phyloP scores from a whole-genome alignment of 257 asterid species.

The Solanum okadae region DNA sequence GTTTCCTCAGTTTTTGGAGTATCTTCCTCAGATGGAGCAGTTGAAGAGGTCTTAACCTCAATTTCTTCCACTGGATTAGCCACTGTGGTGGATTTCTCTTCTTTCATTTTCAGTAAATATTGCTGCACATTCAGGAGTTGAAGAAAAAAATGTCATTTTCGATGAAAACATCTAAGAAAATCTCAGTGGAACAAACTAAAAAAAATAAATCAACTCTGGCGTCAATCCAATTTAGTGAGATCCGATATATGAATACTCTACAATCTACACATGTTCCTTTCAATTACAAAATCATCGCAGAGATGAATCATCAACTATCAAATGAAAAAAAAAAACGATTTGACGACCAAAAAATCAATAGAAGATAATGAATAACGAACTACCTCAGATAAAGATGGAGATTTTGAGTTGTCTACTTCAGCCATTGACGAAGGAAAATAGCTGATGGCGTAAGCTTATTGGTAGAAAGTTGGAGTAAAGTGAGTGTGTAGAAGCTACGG shows the following conservation, averaged over 20 bases:
- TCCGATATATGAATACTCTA: background rate
- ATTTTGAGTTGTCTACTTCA: constrained; percentile 34
- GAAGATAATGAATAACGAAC: background rate
- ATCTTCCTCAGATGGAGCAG: constrained; percentile 25
- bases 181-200: background rate
- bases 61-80: constrained; percentile 34
- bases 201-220: background rate
- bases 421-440: constrained; percentile 31
- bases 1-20: constrained; percentile 30
- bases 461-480: background rate
- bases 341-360: background rate
- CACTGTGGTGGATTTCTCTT: constrained; percentile 13
- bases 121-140: constrained; percentile 31
- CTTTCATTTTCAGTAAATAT: constrained; percentile 60
- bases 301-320: background rate
- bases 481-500: background rate
- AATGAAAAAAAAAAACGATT: background rate
- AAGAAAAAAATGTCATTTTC: background rate
- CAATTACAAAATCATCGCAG: background rate
- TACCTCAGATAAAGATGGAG: constrained; percentile 51
- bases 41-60: constrained; percentile 29
- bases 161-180: background rate
- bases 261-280: background rate
- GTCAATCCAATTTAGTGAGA: background rate
- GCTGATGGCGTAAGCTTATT: background rate